Percentiles rank a stretch among this genome's conserved stretches.
Evolutionary conservation across 2,329 filamentous ascomycete genomes (phyloP).

Genomic region (Metarhizium rileyi): DNA sequence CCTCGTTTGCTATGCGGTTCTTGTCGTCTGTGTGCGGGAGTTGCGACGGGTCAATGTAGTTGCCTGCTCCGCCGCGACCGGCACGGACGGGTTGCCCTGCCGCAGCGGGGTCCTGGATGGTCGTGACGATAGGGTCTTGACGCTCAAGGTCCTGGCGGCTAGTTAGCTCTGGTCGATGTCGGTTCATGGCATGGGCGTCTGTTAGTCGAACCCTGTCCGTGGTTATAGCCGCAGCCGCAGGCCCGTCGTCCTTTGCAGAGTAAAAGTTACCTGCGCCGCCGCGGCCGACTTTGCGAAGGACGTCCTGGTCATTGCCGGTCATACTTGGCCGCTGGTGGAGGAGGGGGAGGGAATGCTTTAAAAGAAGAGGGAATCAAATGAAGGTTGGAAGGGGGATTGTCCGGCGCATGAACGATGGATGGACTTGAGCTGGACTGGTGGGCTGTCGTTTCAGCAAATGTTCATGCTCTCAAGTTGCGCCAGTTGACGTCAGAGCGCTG

Average conservation of each 20-base stretch:
- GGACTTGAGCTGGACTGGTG: background rate
- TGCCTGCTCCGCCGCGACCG: conserved; percentile 44
- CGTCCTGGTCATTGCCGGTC: conserved; percentile 26
- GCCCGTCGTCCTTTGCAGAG: conserved; percentile 40
- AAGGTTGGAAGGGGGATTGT: background rate
- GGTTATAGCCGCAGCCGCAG: conserved; percentile 21
- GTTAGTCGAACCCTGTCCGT: conserved; percentile 4
- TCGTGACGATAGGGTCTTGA: conserved; percentile 15
- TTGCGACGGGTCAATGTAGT: conserved; percentile 36
- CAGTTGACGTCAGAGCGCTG: background rate
- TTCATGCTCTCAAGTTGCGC: background rate
- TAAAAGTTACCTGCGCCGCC: conserved; percentile 57
- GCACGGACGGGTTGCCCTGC: conserved; percentile 10
- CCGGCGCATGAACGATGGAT: background rate
- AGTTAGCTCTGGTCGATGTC: background rate
- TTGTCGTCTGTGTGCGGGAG: conserved; percentile 23
- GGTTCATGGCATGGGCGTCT: background rate
- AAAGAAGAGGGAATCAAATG: background rate
- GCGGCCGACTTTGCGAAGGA: conserved; percentile 44
- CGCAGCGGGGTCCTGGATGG: conserved; percentile 2
- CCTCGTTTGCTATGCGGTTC: conserved; percentile 24
- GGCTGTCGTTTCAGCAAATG: background rate
- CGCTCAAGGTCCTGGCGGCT: conserved; percentile 28
- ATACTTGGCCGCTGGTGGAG: background rate
- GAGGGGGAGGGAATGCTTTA: background rate